phyloP scores from a whole-genome alignment of 495 filamentous ascomycete genomes.

The Pyrenula massariospora region DNA sequence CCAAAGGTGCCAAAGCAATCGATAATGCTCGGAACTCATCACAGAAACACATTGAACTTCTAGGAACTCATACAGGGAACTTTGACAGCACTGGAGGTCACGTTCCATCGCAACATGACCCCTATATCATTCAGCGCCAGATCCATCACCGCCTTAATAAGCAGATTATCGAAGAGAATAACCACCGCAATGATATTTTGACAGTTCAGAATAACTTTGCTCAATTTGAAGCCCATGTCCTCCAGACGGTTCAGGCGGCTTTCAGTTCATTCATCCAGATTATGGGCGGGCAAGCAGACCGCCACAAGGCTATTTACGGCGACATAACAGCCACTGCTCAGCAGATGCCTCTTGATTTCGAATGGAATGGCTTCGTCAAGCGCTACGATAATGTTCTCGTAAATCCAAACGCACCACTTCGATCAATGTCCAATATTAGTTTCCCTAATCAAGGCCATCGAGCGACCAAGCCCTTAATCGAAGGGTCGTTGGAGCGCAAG shows the following conservation, averaged over 20 bases:
- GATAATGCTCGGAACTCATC: conserved; percentile 77
- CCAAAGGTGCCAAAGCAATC: conserved; percentile 76
- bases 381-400: conserved; percentile 63
- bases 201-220: conserved; percentile 80
- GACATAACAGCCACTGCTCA: conserved; percentile 73
- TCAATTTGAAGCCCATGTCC: conserved; percentile 75
- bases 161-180: conserved; percentile 91
- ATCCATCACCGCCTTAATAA: conserved; percentile 75
- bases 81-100: conserved; percentile 62
- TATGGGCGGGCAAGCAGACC: conserved; percentile 68
- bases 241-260: conserved; percentile 70
- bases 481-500: conserved; percentile 80
- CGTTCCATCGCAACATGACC: conserved; percentile 59
- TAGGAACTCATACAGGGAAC: conserved; percentile 68
- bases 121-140: conserved; percentile 75
- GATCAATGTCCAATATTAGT: conserved; percentile 55
- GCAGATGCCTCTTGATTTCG: conserved; percentile 76
- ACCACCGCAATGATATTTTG: conserved; percentile 80
- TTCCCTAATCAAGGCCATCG: conserved; percentile 84
- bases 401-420: conserved; percentile 60
- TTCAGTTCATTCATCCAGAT: conserved; percentile 70
- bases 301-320: conserved; percentile 62
- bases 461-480: conserved; percentile 70
- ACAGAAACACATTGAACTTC: conserved; percentile 91
- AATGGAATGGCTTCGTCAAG: conserved; percentile 74